These are phyloP conservation scores for Turritis glabra DNA, from an alignment of 345 rosid genomes.

Conservation along the genomic window DNA sequence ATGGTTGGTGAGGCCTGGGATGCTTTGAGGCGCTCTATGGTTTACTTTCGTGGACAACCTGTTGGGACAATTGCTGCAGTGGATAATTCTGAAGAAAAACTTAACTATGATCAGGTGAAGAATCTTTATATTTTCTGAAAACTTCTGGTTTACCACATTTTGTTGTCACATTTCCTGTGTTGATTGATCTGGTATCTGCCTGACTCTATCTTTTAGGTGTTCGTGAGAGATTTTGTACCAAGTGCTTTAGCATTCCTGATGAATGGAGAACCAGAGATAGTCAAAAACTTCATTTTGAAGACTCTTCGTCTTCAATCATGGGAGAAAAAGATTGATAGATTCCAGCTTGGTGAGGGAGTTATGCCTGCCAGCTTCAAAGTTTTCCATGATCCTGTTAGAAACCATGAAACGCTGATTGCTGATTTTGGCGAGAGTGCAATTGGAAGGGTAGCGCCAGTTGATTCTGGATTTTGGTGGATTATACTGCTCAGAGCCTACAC, in stretches of 20 bases:
- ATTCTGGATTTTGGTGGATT: constrained; percentile 99
- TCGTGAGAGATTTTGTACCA: constrained; percentile 92
- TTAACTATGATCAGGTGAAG: constrained; percentile 92
- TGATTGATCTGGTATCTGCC: constrained; percentile 6
- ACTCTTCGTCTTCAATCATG: constrained; percentile 93
- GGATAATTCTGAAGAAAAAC: constrained; percentile 76
- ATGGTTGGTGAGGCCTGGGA: constrained; percentile 86
- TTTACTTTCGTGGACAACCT: constrained; percentile 79
- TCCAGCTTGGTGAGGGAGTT: constrained; percentile 97
- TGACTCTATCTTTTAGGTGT: constrained; percentile 53
- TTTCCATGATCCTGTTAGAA: constrained; percentile 84
- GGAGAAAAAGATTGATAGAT: constrained; percentile 97
- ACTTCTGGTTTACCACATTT: neutral
- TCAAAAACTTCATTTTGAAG: constrained; percentile 84
- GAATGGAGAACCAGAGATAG: constrained; percentile 85
- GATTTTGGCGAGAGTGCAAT: constrained; percentile 98
- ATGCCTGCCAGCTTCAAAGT: constrained; percentile 99
- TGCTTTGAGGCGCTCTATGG: constrained; percentile 68
- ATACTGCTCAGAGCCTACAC: constrained; percentile 89
- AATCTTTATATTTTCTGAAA: neutral
- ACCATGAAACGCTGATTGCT: constrained; percentile 76
- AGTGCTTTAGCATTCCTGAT: constrained; percentile 89
- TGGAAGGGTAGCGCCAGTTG: constrained; percentile 98
- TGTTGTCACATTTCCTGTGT: neutral
- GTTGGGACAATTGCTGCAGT: constrained; percentile 93